Conservation (phyloP, 148 eudicot genomes). For the Nepenthes mirabilis region DNA sequence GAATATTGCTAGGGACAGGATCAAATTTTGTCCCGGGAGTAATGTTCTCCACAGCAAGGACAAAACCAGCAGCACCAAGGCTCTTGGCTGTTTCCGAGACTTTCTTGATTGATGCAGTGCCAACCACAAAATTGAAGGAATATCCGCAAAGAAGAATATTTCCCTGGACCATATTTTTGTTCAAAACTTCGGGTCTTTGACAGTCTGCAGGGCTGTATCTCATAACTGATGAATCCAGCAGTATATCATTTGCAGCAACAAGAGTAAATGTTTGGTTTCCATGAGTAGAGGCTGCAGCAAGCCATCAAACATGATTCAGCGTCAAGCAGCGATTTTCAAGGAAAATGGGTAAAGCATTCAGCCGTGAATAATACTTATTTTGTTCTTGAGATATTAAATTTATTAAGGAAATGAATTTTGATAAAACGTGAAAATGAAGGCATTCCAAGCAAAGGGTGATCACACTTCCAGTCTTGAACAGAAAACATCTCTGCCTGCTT, state of each 20-base stretch:
- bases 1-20: conserved; percentile 81
- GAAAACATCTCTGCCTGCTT: no score
- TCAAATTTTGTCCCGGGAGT: conserved; percentile 96
- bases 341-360: no score
- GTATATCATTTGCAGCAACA: conserved; percentile 85
- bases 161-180: conserved; percentile 77
- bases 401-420: no score
- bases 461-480: no score
- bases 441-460: no score
- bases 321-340: neutral
- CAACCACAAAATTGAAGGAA: conserved; percentile 85
- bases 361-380: no score
- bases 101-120: conserved; percentile 75
- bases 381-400: no score
- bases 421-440: no score
- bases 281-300: conserved; percentile 79
- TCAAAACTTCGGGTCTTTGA: conserved; percentile 80
- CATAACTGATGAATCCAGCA: conserved; percentile 54
- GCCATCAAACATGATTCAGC: conserved; percentile 8
- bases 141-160: conserved; percentile 93
- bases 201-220: conserved; percentile 80
- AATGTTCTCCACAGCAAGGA: conserved; percentile 88
- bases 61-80: conserved; percentile 90
- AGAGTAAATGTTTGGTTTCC: conserved; percentile 49
- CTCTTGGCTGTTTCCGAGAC: conserved; percentile 83